Conservation (phyloP, 352 stramenopile genomes). For the Phytophthora citricola region DNA sequence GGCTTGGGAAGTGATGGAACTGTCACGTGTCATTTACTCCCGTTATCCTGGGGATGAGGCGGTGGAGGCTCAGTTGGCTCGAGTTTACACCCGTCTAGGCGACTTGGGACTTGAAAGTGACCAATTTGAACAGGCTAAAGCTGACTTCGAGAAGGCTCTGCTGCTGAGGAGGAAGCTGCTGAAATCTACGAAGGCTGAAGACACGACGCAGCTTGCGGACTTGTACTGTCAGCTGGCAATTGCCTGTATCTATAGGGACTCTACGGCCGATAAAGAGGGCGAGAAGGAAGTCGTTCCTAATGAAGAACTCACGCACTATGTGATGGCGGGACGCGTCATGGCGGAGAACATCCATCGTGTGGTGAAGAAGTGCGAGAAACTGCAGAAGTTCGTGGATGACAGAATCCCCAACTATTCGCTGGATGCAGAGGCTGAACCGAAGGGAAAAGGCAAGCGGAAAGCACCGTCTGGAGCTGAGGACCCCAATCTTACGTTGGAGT, state of each 20-base stretch:
- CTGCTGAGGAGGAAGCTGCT: constrained; percentile 77
- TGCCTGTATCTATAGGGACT: constrained; percentile 84
- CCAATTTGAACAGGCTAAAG: constrained; percentile 75
- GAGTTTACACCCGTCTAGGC: constrained; percentile 82
- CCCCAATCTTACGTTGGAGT: constrained; percentile 44
- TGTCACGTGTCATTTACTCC: constrained; percentile 84
- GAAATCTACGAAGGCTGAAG: constrained; percentile 59
- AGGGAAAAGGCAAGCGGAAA: constrained; percentile 83
- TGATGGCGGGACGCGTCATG: constrained; percentile 83
- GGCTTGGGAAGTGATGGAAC: constrained; percentile 89
- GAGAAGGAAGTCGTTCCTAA: constrained; percentile 33
- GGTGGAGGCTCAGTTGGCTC: constrained; percentile 79
- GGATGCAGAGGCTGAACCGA: constrained; percentile 29
- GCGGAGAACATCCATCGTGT: constrained; percentile 80
- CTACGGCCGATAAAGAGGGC: constrained; percentile 30
- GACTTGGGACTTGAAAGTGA: constrained; percentile 87
- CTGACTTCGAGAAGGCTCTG: constrained; percentile 83
- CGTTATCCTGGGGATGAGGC: constrained; percentile 69
- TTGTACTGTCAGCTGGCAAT: constrained; percentile 88
- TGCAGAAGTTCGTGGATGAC: constrained; percentile 59
- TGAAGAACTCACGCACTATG: constrained; percentile 83
- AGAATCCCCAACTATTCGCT: constrained; percentile 62
- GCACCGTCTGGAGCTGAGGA: constrained; percentile 15
- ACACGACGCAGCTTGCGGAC: constrained; percentile 84
- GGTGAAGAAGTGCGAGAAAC: constrained; percentile 42